Evolutionary conservation across 352 stramenopile species (phyloP), one percentile per base, ranked within the genome.

Genomic region (Saprolegnia parasitica): DNA sequence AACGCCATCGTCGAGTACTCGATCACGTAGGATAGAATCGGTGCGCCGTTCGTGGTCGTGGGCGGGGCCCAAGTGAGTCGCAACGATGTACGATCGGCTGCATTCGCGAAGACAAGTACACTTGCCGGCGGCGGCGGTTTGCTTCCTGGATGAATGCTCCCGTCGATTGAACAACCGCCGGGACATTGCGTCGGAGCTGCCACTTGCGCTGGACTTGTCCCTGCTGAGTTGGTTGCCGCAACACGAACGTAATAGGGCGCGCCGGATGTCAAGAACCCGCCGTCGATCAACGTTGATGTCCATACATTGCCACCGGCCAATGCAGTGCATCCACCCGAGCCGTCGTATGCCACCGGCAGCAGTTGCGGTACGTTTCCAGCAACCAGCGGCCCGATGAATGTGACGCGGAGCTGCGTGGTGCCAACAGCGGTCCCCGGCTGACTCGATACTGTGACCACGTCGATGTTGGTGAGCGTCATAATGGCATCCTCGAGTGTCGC

Each of bases 221-320:
- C 96, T 50, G 94, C 78, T 1, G 68, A 76, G 72, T 98, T 98
- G 1, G 96, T 62, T 9, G 95, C 95, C 5, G 88, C 80, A 0
- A 98, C 80, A 13, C 89, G 82, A 3, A 98, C 78, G 65, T 87
- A 97, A 74, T 98, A 98, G 0, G 80, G 72, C 29, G 82, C 81
- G 0, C 95, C 95, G 26, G 90, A 74, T 29, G 70, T 70, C 6
- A 99, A 58, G 3, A 80, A 72, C 18, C 84, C 89, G 10, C 91
- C 91, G 62, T 97, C 76, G 26, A 98, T 72, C 40, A 95, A 76
- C 0, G 82, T 93, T 0, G 58, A 65, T 4, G 77, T 88, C 85
- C 83, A 93, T 4, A 84, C 78, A 4, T 81, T 87, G 3, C 83
- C 83, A 60, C 52, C 52, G 16, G 72, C 71, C 15, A 93, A 54